Evolutionary conservation across 768 basidiomycete species (phyloP), one percentile per base, ranked within the genome.

Genomic region (Goffeauzyma gilvescens): DNA sequence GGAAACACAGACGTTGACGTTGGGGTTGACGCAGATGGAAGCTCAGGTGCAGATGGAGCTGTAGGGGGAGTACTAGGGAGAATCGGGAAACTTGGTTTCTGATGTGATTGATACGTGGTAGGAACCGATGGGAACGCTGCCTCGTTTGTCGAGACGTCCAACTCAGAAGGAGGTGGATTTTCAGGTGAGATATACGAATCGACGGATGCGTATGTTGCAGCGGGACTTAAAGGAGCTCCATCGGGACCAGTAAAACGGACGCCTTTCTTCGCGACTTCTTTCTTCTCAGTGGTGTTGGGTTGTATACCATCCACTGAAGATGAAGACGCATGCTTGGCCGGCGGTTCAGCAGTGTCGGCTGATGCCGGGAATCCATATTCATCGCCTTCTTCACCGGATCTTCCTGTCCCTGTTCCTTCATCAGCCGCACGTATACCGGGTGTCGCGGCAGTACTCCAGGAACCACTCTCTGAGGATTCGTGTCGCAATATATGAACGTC

Each of bases 391-490:
- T n/a, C n/a, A n/a, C n/a, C n/a, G n/a, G n/a, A n/a, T n/a, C n/a
- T n/a, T n/a, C n/a, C n/a, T n/a, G n/a, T n/a, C n/a, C n/a, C n/a
- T 24, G 42, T 50, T 15, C 54, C 57, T 9, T 44, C 32, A 30
- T 45, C 54, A 30, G 46, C 48, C 24, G 50, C 67, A 48, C 47
- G 44, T 45, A 62, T 42, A 1, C 81, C 81, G 3, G 81, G 80
- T 0, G 81, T 81, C 4, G 80, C 79, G 10, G 72, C 70, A 0
- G 76, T 81, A 50, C 78, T 81, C 81, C 81, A 83, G 31, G 67
- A 69, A 2, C 73, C 75, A 21, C 75, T 73, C 14, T 68, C 73
- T 2, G 38, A 4, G 2, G 42, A 45, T 9, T 45, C 40, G 13
- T 44, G 34, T 8, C 27, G 38, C 5, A n/a, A n/a, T n/a, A n/a